Base-by-base conservation (phyloP, 2,329 filamentous ascomycete species). In the Cephalotrichum gorgonifer region DNA sequence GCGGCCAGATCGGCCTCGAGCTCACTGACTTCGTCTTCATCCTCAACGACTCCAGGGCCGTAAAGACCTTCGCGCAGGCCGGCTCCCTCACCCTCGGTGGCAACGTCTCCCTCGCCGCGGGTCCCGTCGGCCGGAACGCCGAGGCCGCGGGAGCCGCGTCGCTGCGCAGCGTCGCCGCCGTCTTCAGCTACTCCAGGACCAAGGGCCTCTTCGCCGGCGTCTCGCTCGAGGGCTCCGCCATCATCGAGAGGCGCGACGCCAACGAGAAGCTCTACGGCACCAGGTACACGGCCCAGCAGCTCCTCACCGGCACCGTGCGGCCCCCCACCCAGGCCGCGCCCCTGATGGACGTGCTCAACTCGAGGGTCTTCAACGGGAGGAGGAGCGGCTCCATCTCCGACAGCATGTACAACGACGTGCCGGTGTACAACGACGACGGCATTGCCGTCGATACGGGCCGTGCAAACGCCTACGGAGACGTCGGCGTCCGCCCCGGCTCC, bases 141-240 rank as follows among this genome's bases (percentile, higher is more conserved):
- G 93, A 98, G 67, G 93, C 93, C 12, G 91, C 93, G 31, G 93
- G 93, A 54, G 91, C 90, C 14, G 93, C 93, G 7, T 95, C 88
- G 57, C 75, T 95, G 54, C 91, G 83, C 71, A 83, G 88, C 54
- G 85, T 97, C 8, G 86, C 90, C 0, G 93, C 88, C 48, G 84
- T 98, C 45, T 98, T 98, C 73, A 88, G 87, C 60, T 98, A 98
- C 74, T 93, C 86, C 64, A 97, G 96, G 71, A 98, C 93, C 12
- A 97, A 96, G 72, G 93, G 93, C 20, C 72, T 98, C 28, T 98
- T 98, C 58, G 93, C 93, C 5, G 93, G 93, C 62, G 90, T 98
- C 44, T 94, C 87, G 57, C 72, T 98, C 56, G 93, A 98, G 65
- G 93, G 93, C 22, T 91, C 86, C 53, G 89, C 87, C 48, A 84